Conservation (phyloP, 805 yeast species). For the Jamesozyma gamospora region DNA sequence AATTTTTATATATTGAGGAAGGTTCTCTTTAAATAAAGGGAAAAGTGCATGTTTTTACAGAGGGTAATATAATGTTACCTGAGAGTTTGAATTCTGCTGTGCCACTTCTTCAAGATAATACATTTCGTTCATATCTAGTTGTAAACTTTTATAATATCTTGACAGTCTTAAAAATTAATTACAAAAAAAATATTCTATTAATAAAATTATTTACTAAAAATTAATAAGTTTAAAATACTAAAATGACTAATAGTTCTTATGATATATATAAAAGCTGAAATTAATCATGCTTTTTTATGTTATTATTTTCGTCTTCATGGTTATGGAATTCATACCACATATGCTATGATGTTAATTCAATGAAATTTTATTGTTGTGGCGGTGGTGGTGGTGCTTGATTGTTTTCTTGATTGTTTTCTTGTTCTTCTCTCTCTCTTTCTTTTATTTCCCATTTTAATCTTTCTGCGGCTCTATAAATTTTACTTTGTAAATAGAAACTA, state of each 20-base stretch:
- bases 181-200: too few relatives aligned
- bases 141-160: too few relatives aligned
- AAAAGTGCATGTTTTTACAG: constrained; percentile 25
- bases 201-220: neutral
- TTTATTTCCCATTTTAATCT: constrained; percentile 66
- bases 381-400: neutral
- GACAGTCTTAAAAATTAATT: too few relatives aligned
- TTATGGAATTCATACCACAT: neutral
- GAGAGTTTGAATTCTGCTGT: constrained; percentile 29
- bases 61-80: constrained; percentile 24
- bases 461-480: constrained; percentile 91
- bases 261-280: too few relatives aligned
- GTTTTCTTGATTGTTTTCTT: neutral
- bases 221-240: too few relatives aligned
- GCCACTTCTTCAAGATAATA: constrained; percentile 29
- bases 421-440: constrained; percentile 12
- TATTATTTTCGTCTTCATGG: neutral
- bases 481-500: constrained; percentile 84
- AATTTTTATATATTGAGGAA: constrained; percentile 23
- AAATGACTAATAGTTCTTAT: too few relatives aligned
- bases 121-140: constrained; percentile 8
- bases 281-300: too few relatives aligned
- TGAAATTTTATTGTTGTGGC: neutral
- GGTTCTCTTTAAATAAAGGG: constrained; percentile 11
- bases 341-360: neutral